A percentile compares a stretch with the other conserved stretches of the same genome.
Evolutionary conservation across 106 monocot genomes (phyloP).

Genomic region (Posidonia australis): DNA sequence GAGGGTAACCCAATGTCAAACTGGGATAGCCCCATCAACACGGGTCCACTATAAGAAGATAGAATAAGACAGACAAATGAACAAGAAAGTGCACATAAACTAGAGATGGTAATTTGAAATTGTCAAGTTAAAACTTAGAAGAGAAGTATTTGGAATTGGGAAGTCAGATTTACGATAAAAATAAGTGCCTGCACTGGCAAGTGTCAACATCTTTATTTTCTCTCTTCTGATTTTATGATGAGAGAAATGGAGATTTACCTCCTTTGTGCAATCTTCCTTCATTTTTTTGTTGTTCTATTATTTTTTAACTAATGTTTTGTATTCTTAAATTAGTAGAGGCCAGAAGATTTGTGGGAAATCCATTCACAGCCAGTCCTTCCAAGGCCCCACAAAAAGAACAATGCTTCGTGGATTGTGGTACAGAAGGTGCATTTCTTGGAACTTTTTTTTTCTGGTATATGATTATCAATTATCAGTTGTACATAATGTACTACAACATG

Average conservation of each 20-base stretch:
- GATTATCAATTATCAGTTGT: no score
- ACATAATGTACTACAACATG: no score
- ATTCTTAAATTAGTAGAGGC: conserved; percentile 29
- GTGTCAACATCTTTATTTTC: background rate
- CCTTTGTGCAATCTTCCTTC: background rate
- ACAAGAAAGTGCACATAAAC: no score
- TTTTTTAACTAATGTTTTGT: conserved; percentile 1
- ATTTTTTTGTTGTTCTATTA: background rate
- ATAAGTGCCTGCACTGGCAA: no score
- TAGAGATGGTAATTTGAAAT: no score
- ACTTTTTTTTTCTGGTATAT: background rate
- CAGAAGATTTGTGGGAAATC: conserved; percentile 75
- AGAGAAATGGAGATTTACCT: background rate
- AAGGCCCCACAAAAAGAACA: conserved; percentile 73
- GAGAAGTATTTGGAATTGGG: no score
- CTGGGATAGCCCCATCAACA: no score
- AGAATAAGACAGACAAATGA: no score
- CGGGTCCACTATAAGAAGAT: no score
- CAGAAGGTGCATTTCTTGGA: conserved; percentile 41
- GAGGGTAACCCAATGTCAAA: no score
- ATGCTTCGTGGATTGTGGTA: conserved; percentile 83
- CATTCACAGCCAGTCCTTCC: conserved; percentile 72
- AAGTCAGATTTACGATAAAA: no score
- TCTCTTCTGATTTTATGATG: background rate
- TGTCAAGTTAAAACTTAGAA: no score